Evolutionary conservation across 495 filamentous ascomycete genomes (phyloP), one percentile per base, ranked within the genome.

Genomic region (Penicillium paradoxum): DNA sequence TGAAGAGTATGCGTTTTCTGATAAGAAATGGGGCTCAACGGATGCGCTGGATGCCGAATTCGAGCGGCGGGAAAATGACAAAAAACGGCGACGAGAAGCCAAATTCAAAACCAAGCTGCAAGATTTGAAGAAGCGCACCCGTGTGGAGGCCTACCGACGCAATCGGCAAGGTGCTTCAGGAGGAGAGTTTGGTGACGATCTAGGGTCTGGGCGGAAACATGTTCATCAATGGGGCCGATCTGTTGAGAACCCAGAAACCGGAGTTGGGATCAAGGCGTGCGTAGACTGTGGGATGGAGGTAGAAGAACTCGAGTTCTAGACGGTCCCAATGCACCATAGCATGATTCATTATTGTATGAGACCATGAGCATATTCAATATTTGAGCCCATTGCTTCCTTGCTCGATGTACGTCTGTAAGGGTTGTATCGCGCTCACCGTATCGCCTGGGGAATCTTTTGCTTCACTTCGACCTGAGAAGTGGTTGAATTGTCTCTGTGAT

Each of bases 201-300:
- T 96, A 6, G 79, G 77, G 0, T 79, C 68, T 34, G 74, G 78
- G 3, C 79, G 80, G 17, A 88, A 82, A 64, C 93, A 98, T 79
- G 85, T 88, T 44, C 95, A 98, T 76, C 84, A 95, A 65, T 98
- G 93, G 93, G 93, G 93, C 0, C 71, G 84, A 17, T 70, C 81
- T 6, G 79, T 97, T 15, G 83, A 89, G 68, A 87, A 91, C 62
- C 83, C 80, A 33, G 87, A 91, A 41, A 82, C 77, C 1, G 95
- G 91, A 0, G 80, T 87, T 63, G 86, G 78, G 17, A 84, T 88
- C 41, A 95, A 91, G 78, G 90, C 81, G 3, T 97, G 93, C 68
- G 78, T 86, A 47, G 86, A 84, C 29, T 99, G 95, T 71, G 88
- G 89, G 19, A 95, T 97, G 89, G 91, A 97, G 72, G 87, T 97